Conservation (phyloP, 306 rosid genomes). For the Prunus dulcis region DNA sequence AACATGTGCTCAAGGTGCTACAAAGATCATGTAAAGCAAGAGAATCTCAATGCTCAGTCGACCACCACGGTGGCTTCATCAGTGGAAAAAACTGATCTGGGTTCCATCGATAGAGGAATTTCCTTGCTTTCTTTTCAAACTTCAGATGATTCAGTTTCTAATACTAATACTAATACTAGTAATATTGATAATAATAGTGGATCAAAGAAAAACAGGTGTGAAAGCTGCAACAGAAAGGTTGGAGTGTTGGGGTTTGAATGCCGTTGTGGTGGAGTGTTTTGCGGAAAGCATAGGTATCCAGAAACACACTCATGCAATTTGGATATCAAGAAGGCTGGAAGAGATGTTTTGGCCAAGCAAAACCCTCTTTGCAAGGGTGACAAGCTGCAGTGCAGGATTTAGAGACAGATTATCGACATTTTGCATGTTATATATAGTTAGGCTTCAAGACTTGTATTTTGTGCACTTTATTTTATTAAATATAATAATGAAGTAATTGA, state of each 20-base stretch:
- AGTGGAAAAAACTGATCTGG: neutral
- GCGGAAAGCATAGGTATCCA: conserved; percentile 3
- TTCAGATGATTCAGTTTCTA: neutral
- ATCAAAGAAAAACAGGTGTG: conserved; percentile 11
- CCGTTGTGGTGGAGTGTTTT: conserved; percentile 21
- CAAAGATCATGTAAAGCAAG: neutral
- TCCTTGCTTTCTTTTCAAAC: neutral
- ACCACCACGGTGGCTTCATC: neutral
- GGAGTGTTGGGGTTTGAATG: conserved; percentile 11
- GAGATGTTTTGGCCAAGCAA: neutral
- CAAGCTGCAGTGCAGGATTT: neutral
- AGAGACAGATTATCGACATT: neutral
- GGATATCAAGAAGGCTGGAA: neutral
- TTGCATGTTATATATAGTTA: no score
- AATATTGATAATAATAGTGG: neutral
- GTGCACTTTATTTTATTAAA: no score
- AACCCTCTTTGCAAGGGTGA: conserved; percentile 9
- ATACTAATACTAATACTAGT: neutral
- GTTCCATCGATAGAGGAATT: neutral
- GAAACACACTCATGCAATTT: conserved; percentile 16
- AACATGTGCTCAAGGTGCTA: conserved; percentile 3
- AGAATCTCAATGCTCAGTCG: neutral
- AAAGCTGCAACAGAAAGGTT: conserved; percentile 14
- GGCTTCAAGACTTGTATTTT: no score
- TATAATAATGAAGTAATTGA: no score